Base-by-base conservation (phyloP, 495 filamentous ascomycete species). In the Choiromyces venosus region DNA sequence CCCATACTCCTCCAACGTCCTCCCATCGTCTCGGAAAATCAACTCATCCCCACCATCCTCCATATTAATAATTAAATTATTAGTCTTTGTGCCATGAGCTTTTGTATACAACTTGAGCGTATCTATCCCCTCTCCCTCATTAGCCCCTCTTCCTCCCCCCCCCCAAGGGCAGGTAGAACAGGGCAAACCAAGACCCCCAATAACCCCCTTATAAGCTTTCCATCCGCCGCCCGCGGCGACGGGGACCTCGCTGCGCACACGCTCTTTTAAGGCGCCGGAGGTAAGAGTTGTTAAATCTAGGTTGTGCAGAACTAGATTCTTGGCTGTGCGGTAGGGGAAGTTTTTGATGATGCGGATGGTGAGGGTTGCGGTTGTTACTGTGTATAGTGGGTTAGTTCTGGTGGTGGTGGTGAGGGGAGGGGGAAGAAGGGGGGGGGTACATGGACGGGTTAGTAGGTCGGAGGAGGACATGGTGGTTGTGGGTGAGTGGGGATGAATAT, bases 1-100 rank as follows among this genome's bases (percentile, higher is more conserved):
- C 9, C 73, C 80, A 61, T 72, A 82, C 19, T 72, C 70, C 37
- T 81, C 80, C 9, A 82, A 65, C 4, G 73, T 82, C 36, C 72
- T 38, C 0, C 33, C 42, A 4, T 80, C 80, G 38, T 82, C 78
- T 0, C 70, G 56, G 40, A 80, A 82, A 38, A 82, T 71, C 33
- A 79, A 44, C 12, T 56, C 38, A 12, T 82, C 80, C 16, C 79
- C 72, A 37, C 73, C 72, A 46, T 82, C 80, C 42, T 82, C 80
- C 78, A 82, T 78, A 40, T 82, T 82, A 42, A 82, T 82, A 38
- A 82, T 82, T 25, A 82, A 66, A 69, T 82, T 82, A 38, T 73
- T 81, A 4, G 80, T 82, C 61, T 82, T 82, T 25, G 80, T 82
- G 1, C 80, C 80, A 42, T 82, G 80, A 4, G 80, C 75, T 40